Evolutionary conservation across 2,329 filamentous ascomycete genomes (phyloP).

Genomic region (Aspergillus fumigatus): DNA sequence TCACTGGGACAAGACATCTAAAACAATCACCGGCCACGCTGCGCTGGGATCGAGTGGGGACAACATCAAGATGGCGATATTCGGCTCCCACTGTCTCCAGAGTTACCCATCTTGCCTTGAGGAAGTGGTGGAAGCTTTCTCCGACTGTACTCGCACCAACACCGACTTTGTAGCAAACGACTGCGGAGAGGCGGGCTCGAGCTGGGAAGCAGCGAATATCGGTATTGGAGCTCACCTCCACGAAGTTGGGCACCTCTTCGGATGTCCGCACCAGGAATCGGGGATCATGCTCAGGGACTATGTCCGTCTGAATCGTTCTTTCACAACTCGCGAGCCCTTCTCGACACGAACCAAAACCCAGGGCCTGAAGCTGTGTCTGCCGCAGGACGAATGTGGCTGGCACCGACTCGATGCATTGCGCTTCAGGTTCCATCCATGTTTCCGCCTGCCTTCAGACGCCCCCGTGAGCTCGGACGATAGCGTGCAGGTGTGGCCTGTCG

Average conservation of each 20-base stretch:
- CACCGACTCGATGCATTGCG: slow-evolving; percentile 83
- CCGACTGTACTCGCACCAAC: slow-evolving; percentile 85
- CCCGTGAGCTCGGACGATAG: slow-evolving; percentile 63
- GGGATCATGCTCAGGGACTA: slow-evolving; percentile 95
- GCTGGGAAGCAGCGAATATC: slow-evolving; percentile 92
- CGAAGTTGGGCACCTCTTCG: slow-evolving; percentile 84
- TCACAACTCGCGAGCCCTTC: slow-evolving; percentile 75
- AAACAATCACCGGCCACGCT: slow-evolving; percentile 73
- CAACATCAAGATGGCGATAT: slow-evolving; percentile 78
- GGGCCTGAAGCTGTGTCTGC: slow-evolving; percentile 66
- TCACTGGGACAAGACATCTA: slow-evolving; percentile 72
- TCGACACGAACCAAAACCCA: slow-evolving; percentile 82
- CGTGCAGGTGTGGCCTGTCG: slow-evolving; percentile 80
- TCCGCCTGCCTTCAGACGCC: slow-evolving; percentile 74
- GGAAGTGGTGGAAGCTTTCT: slow-evolving; percentile 83
- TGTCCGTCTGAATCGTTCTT: slow-evolving; percentile 75
- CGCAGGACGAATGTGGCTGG: slow-evolving; percentile 83
- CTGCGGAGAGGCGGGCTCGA: slow-evolving; percentile 79
- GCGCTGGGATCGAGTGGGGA: slow-evolving; percentile 71
- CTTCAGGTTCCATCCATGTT: slow-evolving; percentile 86
- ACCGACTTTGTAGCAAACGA: slow-evolving; percentile 77
- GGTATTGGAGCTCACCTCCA: slow-evolving; percentile 91
- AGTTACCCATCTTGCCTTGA: slow-evolving; percentile 87
- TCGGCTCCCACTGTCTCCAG: slow-evolving; percentile 86
- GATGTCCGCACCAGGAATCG: slow-evolving; percentile 80